These are phyloP conservation scores for Ligustrum vulgare DNA, from an alignment of 257 asterid species.

Conservation along the genomic window DNA sequence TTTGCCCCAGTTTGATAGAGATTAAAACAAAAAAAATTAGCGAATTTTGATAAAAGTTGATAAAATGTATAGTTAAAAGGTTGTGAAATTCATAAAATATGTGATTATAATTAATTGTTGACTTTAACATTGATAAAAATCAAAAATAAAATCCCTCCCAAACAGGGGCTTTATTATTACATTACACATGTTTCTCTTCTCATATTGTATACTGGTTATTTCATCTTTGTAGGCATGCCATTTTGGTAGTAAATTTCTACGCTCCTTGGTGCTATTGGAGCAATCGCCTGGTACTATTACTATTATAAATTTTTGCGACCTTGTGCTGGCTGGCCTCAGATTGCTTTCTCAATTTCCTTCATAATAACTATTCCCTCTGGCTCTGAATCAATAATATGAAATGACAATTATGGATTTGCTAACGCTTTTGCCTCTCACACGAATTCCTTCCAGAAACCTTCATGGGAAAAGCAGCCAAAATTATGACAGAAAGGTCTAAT, in stretches of 20 bases:
- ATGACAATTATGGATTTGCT: conserved; percentile 22
- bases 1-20: background rate
- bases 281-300: conserved; percentile 67
- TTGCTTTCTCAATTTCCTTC: conserved; percentile 11
- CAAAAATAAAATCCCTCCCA: no score
- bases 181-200: conserved; percentile 14
- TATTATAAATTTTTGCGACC: conserved; percentile 6
- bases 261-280: conserved; percentile 99
- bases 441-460: conserved; percentile 69
- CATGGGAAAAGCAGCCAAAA: conserved; percentile 96
- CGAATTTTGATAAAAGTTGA: no score
- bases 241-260: conserved; percentile 81
- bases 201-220: conserved; percentile 18
- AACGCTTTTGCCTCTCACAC: conserved; percentile 16
- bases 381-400: conserved; percentile 4
- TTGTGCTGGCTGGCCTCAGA: conserved; percentile 17
- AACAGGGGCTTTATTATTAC: background rate
- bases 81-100: no score
- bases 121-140: no score
- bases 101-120: no score
- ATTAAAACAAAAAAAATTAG: no score
- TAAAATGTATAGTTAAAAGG: no score
- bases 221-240: conserved; percentile 54
- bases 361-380: conserved; percentile 3
- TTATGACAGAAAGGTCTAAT: conserved; percentile 69